Base-by-base conservation (phyloP, 208 protist genomes). In the Trypanosomatidae sp. region DNA sequence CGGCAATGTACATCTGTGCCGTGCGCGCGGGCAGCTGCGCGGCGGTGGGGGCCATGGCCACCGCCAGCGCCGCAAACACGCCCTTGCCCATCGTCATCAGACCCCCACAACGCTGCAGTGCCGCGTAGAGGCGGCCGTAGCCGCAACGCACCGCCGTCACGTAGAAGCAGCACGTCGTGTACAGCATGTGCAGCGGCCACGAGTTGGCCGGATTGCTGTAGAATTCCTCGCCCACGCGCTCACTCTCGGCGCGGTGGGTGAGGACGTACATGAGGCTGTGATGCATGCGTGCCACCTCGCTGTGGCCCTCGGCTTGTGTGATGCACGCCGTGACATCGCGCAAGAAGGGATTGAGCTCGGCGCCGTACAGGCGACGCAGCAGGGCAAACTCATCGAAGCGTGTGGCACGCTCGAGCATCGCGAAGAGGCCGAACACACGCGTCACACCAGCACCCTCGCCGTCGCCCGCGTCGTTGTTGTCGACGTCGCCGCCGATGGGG, bases 151-250 rank as follows among this genome's bases (percentile, higher is more conserved):
- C 37, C 8, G 72, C 69, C 43, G 71, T 83, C 32, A 77, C 69
- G 43, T 71, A 65, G 43, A 81, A 89, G 47, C 74, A 84, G 37
- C 69, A 73, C 3, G 56, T 56, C 5, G 77, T 43, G 42, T 85
- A 89, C 22, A 89, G 57, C 57, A 78, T 62, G 56, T 76, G 60
- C 20, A 76, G 33, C 26, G 80, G 80, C 80, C 80, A 89, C 11
- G 66, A 41, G 48, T 77, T 69, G 11, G 77, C 41, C 0, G 80
- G 71, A 41, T 81, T 54, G 40, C 45, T 64, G 56, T 72, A 89
- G 52, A 83, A 83, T 8, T 69, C 55, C 6, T 62, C 73, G 13
- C 66, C 64, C 0, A 66, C 55, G 42, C 59, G 61, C 44, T 55
- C 24, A 27, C 53, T 5, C 40, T 66, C 57, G 5, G 21, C 15